Base-by-base conservation (phyloP, 208 protist genomes). In the Blechomonas ayalai region DNA sequence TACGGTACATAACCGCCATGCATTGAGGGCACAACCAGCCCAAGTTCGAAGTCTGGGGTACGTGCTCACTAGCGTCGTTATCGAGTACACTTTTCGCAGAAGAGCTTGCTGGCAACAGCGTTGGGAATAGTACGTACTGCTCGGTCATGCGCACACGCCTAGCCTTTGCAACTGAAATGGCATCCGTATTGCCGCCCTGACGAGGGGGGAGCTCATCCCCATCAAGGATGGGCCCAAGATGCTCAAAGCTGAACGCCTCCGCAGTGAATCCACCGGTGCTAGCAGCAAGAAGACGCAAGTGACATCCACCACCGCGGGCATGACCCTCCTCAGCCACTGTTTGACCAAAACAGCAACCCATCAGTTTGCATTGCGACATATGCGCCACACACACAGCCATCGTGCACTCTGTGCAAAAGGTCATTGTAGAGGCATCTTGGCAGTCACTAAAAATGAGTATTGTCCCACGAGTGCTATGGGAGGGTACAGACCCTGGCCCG, bases 21-120 rank as follows among this genome's bases (percentile, higher is more conserved):
- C 78, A 87, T 10, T 38, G 46, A 3, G 82, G 69, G 38, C 78
- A 87, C 33, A 87, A 54, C 79, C 82, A 87, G 20, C 55, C 82
- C 41, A 86, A 39, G 42, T 69, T 41, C 33, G 69, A 67, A 9
- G 42, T 36, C 2, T 62, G 48, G 35, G 25, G 47, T 16, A 35
- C 41, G 13, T 26, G 12, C 22, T 37, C 19, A 4, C 10, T 2
- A 9, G 20, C 38, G 20, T n/a, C 25, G n/a, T 29, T 19, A 3
- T 9, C 32, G 16, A 13, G 13, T 7, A 8, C 5, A 9, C 29
- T 8, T 35, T 19, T 16, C 35, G 4, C 22, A 12, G 15, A 10
- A 10, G 56, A 51, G n/a, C 32, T 23, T 8, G 34, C 58, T 16
- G 74, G 72, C 4, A 88, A 65, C 59, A 71, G 67, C 0, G 70